Evolutionary conservation across 352 stramenopile species (phyloP), one percentile per base, ranked within the genome.

Genomic region (Blastocystis sp.): DNA sequence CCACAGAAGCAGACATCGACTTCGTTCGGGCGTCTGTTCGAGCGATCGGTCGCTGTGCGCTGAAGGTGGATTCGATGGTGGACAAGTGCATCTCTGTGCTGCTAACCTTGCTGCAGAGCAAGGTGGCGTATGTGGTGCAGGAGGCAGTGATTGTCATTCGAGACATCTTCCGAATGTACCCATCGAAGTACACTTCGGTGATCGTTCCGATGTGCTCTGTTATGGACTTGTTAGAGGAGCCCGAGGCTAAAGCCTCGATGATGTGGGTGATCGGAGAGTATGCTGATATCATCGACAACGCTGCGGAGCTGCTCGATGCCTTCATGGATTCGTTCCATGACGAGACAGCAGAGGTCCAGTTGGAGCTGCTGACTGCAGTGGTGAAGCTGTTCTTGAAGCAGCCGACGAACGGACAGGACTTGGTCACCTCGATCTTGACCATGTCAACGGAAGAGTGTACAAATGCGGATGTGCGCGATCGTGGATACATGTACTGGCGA

Each of bases 61-160:
- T 99, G 87, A 98, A 98, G 91, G 93, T 99, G 9, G 96, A 98
- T 87, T 94, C 95, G 62, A 96, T 96, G 3, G 96, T 96, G 0
- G 96, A 99, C 90, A 96, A 97, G 45, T 99, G 97, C 92, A 98
- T 99, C 89, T 97, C 98, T 76, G 96, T 99, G 29, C 92, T 99
- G 64, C 92, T 99, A 3, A 96, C 98, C 90, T 92, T 99, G 3
- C 98, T 99, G 91, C 95, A 99, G 91, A 56, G n/a, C n/a, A 18
- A 29, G 13, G 29, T 79, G 15, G 98, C 98, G 92, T 98, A 98
- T 90, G 98, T 99, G 61, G 96, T 99, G 3, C 96, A 99, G 91
- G 97, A 99, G 91, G 95, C 95, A 45, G 97, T 99, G 76, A 97
- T 99, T 92, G 97, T 99, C 26, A 98, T 98, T 91, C 98, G 98